Base-by-base conservation (phyloP, 2,329 filamentous ascomycete genomes). In the Emydomyces testavorans region DNA sequence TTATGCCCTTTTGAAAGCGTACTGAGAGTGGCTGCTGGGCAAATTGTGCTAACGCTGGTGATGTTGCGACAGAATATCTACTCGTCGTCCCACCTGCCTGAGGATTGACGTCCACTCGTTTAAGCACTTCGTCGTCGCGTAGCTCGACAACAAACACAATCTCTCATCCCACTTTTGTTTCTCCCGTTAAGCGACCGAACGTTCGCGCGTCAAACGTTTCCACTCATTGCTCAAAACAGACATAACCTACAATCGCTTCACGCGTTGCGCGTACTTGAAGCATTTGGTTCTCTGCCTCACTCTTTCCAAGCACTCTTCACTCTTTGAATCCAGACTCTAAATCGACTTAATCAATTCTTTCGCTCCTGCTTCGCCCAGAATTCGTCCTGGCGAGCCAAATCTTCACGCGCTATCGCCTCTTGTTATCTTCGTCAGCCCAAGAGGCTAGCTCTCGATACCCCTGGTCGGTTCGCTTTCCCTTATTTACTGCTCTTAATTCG, bases 81-180 rank as follows among this genome's bases (percentile, higher is more conserved):
- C 31, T 36, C 37, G 39, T 24, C 37, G 31, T 40, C 39, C 38
- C 32, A 45, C 46, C 34, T 48, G 38, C 32, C 40, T n/a, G 43
- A 40, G 49, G 51, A 52, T 48, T 47, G 47, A 53, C 51, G 39
- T 53, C 51, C 53, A 37, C 45, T 54, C 53, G 10, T 53, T 54
- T 24, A 47, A 43, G 35, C 31, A 38, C n/a, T 47, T 44, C 39
- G 46, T 47, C 34, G 40, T 39, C 38, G 46, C 46, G 31, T 36
- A 42, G 46, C 20, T 47, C 46, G 46, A 43, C 38, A 29, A 18
- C 11, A n/a, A 34, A 47, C 36, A 48, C 45, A 40, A 32, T 47
- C 45, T 26, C 36, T 47, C 36, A 2, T 29, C 29, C 16, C 7
- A 13, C 16, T 26, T 39, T 40, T 31, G 6, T 13, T 34, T 47